Evolutionary conservation across 1,284 basidiomycete species (phyloP).

Genomic region (Trichosporon sp.): DNA sequence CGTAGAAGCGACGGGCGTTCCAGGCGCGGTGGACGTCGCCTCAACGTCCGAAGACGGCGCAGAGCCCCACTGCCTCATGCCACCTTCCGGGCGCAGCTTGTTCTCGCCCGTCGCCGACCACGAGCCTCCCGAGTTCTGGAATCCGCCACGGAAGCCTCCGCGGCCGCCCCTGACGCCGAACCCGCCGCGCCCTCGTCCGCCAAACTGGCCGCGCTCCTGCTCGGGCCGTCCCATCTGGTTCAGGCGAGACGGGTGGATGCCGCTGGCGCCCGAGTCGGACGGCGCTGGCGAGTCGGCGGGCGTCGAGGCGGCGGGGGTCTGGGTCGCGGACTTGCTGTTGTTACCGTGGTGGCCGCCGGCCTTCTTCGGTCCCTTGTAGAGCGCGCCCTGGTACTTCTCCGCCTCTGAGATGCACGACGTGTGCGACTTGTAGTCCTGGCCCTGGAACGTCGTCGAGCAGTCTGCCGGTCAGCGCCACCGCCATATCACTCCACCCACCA

Average conservation of each 20-base stretch:
- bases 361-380: conserved; percentile 63
- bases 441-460: conserved; percentile 73
- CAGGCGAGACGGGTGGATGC: conserved; percentile 41
- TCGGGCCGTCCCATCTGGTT: conserved; percentile 11
- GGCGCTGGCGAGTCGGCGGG: conserved; percentile 19
- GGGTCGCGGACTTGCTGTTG: conserved; percentile 13
- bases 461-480: conserved; percentile 50
- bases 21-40: conserved; percentile 5
- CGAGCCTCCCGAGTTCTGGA: background rate
- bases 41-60: conserved; percentile 23
- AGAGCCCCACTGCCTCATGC: conserved; percentile 48
- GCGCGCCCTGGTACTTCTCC: conserved; percentile 80
- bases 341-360: background rate
- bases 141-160: conserved; percentile 10
- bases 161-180: conserved; percentile 14
- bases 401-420: conserved; percentile 82
- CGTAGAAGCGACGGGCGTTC: background rate
- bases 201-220: conserved; percentile 6
- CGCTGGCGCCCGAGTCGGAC: conserved; percentile 11
- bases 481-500: conserved; percentile 28
- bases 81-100: conserved; percentile 25
- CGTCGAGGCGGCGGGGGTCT: conserved; percentile 20
- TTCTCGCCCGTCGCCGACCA: conserved; percentile 34
- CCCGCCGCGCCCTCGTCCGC: conserved; percentile 17
- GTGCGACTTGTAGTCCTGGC: conserved; percentile 70